A percentile compares a stretch with the other conserved stretches of the same genome.
Evolutionary conservation across 768 basidiomycete species (phyloP).

Genomic region (Mycena metata): DNA sequence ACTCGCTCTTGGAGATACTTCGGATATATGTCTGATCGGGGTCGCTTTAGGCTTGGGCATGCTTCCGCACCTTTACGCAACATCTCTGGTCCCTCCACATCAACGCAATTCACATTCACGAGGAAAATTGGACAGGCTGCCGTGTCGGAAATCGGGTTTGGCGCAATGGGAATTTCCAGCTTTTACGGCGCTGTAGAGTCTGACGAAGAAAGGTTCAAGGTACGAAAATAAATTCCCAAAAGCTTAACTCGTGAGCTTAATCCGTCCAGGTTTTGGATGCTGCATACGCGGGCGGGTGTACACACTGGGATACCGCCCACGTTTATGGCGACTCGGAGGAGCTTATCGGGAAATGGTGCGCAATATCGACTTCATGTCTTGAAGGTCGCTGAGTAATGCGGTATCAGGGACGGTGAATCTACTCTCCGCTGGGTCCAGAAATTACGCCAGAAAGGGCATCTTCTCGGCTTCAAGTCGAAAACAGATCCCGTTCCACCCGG

Average conservation of each 20-base stretch:
- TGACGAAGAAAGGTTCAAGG: conserved; percentile 68
- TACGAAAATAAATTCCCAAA: conserved; percentile 33
- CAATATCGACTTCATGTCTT: neutral
- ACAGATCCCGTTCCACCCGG: neutral
- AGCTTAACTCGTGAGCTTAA: neutral
- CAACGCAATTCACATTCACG: neutral
- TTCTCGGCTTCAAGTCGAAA: neutral
- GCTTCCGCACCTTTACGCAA: too few species aligned
- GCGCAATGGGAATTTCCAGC: conserved; percentile 51
- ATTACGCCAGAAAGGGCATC: neutral
- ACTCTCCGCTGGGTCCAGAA: neutral
- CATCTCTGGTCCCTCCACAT: too few species aligned
- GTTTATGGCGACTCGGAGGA: conserved; percentile 31
- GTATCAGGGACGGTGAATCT: neutral
- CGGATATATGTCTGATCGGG: too few species aligned
- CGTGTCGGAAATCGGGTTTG: conserved; percentile 61
- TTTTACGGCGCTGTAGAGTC: conserved; percentile 55
- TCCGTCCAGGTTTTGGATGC: conserved; percentile 27
- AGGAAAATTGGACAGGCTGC: conserved; percentile 49
- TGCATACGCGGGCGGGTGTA: conserved; percentile 18
- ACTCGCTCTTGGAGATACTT: too few species aligned
- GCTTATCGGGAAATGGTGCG: conserved; percentile 35
- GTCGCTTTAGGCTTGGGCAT: too few species aligned
- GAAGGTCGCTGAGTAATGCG: neutral
- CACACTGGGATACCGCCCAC: conserved; percentile 17